Base-by-base conservation (phyloP, 371 early-diverging fungal species). In the Dipsacomyces acuminosporus region DNA sequence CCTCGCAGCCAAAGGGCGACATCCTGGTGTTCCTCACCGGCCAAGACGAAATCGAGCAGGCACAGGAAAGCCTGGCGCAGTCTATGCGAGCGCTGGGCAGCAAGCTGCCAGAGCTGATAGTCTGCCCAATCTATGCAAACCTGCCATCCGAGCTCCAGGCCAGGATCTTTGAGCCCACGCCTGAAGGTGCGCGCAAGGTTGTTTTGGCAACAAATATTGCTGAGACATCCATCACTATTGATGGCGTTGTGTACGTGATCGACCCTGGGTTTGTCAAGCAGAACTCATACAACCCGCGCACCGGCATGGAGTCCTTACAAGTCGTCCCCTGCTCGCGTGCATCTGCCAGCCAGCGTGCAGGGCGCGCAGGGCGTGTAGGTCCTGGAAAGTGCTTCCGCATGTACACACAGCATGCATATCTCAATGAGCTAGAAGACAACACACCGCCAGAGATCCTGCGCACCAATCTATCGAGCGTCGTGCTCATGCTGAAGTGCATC, bases 141-240 rank as follows among this genome's bases (percentile, higher is more conserved):
- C 78, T 98, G 47, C 97, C 95, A 8, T 85, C 92, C 1, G 95
- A 93, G 30, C 79, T 89, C 77, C 96, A 94, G 75, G 82, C 88
- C 47, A 89, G 93, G 59, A 99, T 98, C 48, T 97, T 97, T 72
- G 96, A 96, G 59, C 92, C 93, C 2, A 92, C 97, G 1, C 96
- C 98, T 8, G 86, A 87, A 34, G 92, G 90, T 1, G 91, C 93
- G 0, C 81, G 98, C 41, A 97, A 99, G 66, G 85, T 99, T n/a
- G 96, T 99, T 42, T 73, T 99, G 23, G 92, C 98, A 7, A 99
- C 99, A 20, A 99, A 99, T 73, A 99, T 99, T 76, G 99, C 99
- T 19, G 99, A 99, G 71, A 99, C 99, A 0, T 96, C 96, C 3
- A 89, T 99, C 55, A 99, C 99, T 1, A 98, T 99, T 21, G 76